Percentiles rank a stretch among this genome's conserved stretches.
These are phyloP conservation scores for Knoxdaviesia capensis DNA, from an alignment of 2,329 filamentous ascomycete species.

Conservation along the genomic window DNA sequence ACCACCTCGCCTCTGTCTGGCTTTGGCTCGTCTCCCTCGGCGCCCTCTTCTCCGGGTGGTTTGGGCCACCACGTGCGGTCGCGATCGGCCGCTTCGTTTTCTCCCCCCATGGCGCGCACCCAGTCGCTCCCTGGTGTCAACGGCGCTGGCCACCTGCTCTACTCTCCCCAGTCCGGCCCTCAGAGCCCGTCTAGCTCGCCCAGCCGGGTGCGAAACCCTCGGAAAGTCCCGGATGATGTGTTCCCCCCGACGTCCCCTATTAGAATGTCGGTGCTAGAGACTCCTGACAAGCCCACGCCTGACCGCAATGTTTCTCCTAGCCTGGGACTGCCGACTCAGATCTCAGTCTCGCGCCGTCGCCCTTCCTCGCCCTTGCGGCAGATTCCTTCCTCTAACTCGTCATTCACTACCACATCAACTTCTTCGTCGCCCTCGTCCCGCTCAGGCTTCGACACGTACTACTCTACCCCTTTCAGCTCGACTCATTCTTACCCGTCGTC, in stretches of 20 bases:
- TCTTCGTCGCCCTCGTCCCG: constrained; percentile 30
- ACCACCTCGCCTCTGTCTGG: constrained; percentile 41
- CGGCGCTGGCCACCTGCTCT: constrained; percentile 35
- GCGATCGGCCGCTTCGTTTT: constrained; percentile 32
- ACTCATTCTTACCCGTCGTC: constrained; percentile 28
- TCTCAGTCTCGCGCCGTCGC: constrained; percentile 15
- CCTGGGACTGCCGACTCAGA: constrained; percentile 5
- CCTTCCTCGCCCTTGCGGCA: constrained; percentile 37
- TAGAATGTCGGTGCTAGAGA: constrained; percentile 32
- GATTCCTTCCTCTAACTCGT: constrained; percentile 17
- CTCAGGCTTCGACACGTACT: constrained; percentile 20
- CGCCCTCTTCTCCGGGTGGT: constrained; percentile 2
- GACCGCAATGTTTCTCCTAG: constrained; percentile 33
- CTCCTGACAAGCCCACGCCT: too few relatives aligned
- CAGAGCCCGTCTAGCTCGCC: constrained; percentile 34
- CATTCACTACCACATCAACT: not conserved
- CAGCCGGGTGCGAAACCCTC: constrained; percentile 27
- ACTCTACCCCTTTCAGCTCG: constrained; percentile 25
- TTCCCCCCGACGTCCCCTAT: constrained; percentile 36
- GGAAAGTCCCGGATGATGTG: constrained; percentile 37
- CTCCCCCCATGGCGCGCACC: constrained; percentile 38
- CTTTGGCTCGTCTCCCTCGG: too few relatives aligned
- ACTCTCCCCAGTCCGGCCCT: constrained; percentile 29
- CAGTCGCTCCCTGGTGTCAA: constrained; percentile 45
- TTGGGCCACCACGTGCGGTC: constrained; percentile 32